A percentile compares a stretch with the other conserved stretches of the same genome.
phyloP scores from a whole-genome alignment of 345 rosid genomes.

The Citrus cavaleriei region DNA sequence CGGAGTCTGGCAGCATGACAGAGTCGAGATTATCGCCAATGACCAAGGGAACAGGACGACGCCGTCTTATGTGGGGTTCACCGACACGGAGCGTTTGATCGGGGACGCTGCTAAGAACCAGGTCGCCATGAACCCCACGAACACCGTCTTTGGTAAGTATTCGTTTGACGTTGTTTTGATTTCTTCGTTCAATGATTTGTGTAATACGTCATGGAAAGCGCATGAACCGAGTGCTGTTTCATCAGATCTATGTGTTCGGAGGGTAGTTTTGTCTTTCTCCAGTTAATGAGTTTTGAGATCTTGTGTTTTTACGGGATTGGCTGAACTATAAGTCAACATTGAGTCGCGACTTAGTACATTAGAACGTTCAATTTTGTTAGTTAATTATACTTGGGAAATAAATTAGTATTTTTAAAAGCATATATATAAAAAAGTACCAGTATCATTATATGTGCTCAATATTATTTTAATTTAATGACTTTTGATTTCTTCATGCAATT shows the following conservation, averaged over 20 bases:
- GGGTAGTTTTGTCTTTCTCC: background rate
- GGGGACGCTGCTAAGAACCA: slow-evolving; percentile 68
- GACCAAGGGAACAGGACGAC: slow-evolving; percentile 57
- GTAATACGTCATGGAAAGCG: too few species aligned
- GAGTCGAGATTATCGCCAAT: slow-evolving; percentile 62
- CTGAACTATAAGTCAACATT: background rate
- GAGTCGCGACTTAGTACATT: background rate
- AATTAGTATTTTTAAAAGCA: too few species aligned
- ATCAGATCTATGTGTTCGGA: background rate
- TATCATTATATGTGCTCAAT: too few species aligned
- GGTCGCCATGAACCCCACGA: slow-evolving; percentile 59
- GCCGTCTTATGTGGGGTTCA: slow-evolving; percentile 54
- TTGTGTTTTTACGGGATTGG: background rate
- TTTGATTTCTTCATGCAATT: too few species aligned
- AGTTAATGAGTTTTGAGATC: background rate
- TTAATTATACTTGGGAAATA: too few species aligned
- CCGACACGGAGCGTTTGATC: slow-evolving; percentile 52
- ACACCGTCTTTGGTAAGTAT: slow-evolving; percentile 56
- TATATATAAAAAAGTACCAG: too few species aligned
- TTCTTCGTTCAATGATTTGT: too few species aligned
- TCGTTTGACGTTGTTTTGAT: background rate
- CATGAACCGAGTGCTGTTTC: too few species aligned
- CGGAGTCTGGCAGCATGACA: slow-evolving; percentile 63
- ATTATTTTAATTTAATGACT: too few species aligned
- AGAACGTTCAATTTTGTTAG: background rate